These are phyloP conservation scores for Trichoderma guizhouense DNA, from an alignment of 2,329 filamentous ascomycete species.

Conservation along the genomic window DNA sequence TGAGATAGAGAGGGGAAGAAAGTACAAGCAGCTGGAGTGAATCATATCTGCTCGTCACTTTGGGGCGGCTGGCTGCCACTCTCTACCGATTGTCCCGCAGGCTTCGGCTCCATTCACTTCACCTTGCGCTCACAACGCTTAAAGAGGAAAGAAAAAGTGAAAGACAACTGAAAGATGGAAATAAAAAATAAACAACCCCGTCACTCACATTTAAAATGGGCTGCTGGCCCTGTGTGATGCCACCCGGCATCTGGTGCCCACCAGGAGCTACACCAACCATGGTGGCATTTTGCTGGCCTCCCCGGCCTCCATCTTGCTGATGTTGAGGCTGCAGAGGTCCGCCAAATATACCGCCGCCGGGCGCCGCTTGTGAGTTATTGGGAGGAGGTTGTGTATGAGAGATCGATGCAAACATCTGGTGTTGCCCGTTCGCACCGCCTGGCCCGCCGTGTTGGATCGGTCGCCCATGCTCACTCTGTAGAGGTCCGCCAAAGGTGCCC, in stretches of 20 bases:
- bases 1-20: background rate
- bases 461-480: conserved; percentile 51
- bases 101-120: background rate
- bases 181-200: background rate
- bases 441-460: conserved; percentile 51
- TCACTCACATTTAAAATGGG: conserved; percentile 51
- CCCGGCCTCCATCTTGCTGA: conserved; percentile 49
- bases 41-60: conserved; percentile 11
- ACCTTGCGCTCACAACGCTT: background rate
- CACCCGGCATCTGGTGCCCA: conserved; percentile 38
- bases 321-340: conserved; percentile 61
- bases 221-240: conserved; percentile 42
- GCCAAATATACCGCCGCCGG: conserved; percentile 65
- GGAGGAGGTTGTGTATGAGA: conserved; percentile 49
- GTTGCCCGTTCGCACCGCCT: conserved; percentile 44
- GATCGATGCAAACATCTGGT: conserved; percentile 58
- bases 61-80: conserved; percentile 7
- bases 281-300: conserved; percentile 55
- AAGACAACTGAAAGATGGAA: background rate
- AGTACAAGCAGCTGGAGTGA: conserved; percentile 1
- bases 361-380: conserved; percentile 53
- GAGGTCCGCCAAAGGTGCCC: conserved; percentile 52
- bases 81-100: background rate
- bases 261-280: conserved; percentile 46
- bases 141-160: background rate